Evolutionary conservation across 768 basidiomycete genomes (phyloP), one percentile per base, ranked within the genome.

Genomic region (Termitomyces sp.): DNA sequence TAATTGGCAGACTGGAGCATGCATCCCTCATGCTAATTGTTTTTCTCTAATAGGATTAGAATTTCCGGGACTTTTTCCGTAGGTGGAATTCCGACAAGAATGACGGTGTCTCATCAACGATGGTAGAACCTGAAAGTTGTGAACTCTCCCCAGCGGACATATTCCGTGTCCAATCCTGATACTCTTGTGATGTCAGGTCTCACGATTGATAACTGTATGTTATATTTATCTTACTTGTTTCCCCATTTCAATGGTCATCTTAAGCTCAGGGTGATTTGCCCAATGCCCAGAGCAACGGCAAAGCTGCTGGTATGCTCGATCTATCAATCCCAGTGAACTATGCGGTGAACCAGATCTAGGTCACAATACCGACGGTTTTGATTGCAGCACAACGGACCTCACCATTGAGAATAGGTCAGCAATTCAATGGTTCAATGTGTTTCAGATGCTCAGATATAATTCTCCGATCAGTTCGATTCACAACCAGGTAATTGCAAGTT

Each of bases 161-260:
- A 71, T 62, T 73, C 72, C 15, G 70, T 73, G 17, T 72, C 70
- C 32, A 76, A 77, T 58, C 69, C 71, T 10, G 74, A 64, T 7
- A 61, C 72, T 5, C 62, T 77, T 26, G 60, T 66, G 15, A 78
- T 88, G 64, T 72, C 75, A 1, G 65, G 69, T 38, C 64, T 81
- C 24, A 75, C 64, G 17, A 74, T 87, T 53, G 83, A 87, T 57
- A 72, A 87, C 57, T 81, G 84, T 85, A 46, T 58, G 78, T 62
- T 5, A 38, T 11, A 28, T 21, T 10, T 38, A 10, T 10, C 10
- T 4, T 22, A 9, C 24, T 24, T 17, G 34, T 17, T 12, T 7
- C 22, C 10, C 30, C 22, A 19, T 37, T 26, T 45, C 8, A 32
- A 34, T 14, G 15, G 48, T 22, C 10, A 12, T 24, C 26, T n/a